Conservation (phyloP, 2,329 filamentous ascomycete genomes). For the Botrytis cinerea region DNA sequence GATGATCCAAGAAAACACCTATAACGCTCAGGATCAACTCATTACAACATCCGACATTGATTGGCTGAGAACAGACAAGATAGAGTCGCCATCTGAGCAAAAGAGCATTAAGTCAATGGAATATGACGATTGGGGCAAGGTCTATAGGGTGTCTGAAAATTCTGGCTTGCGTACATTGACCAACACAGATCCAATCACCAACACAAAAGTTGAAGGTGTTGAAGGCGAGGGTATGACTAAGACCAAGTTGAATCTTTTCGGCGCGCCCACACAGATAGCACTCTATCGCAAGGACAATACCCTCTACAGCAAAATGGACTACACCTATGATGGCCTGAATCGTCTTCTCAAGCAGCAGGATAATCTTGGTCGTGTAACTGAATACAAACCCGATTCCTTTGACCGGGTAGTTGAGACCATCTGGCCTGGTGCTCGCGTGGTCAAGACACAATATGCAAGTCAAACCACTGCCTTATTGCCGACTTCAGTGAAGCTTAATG, state of each 20-base stretch:
- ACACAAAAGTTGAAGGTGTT: constrained; percentile 14
- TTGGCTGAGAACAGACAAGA: constrained; percentile 2
- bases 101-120: neutral
- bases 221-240: constrained; percentile 18
- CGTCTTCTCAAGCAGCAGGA: constrained; percentile 7
- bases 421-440: constrained; percentile 10
- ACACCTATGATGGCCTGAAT: constrained; percentile 19
- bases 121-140: constrained; percentile 18
- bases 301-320: constrained; percentile 20
- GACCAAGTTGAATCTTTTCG: constrained; percentile 17
- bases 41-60: constrained; percentile 10
- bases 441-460: constrained; percentile 16
- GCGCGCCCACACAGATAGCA: constrained; percentile 9
- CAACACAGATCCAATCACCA: constrained; percentile 10
- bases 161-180: neutral
- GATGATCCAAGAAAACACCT: constrained; percentile 9
- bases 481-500: constrained; percentile 6
- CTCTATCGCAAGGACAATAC: neutral
- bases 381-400: constrained; percentile 11
- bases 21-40: constrained; percentile 20
- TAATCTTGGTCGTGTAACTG: constrained; percentile 15
- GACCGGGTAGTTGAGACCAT: constrained; percentile 19
- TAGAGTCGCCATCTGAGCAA: neutral
- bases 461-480: constrained; percentile 20
- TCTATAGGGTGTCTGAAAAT: constrained; percentile 6